phyloP scores from a whole-genome alignment of 768 basidiomycete species.

The Suillus sp. region DNA sequence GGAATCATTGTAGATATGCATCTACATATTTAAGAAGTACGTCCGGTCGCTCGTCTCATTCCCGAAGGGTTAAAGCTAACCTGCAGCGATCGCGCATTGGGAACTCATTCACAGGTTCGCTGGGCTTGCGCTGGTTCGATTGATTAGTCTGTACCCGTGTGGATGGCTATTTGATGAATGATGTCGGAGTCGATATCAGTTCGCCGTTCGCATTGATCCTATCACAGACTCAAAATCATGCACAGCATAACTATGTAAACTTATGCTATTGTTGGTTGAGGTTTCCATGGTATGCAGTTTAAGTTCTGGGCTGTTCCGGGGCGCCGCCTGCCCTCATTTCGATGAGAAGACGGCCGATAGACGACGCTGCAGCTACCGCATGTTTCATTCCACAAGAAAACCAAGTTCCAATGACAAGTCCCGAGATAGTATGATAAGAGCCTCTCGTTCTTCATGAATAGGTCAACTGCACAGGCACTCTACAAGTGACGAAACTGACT shows the following conservation, averaged over 20 bases:
- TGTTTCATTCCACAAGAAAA: constrained; percentile 34
- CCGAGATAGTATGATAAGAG: constrained; percentile 36
- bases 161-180: neutral
- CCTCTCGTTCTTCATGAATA: constrained; percentile 33
- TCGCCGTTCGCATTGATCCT: neutral
- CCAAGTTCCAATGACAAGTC: constrained; percentile 32
- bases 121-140: neutral
- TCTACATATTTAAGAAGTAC: neutral
- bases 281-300: neutral
- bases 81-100: neutral
- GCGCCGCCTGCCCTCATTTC: constrained; percentile 20
- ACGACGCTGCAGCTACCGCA: constrained; percentile 34
- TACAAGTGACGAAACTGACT: constrained; percentile 35
- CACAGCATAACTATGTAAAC: neutral
- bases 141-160: neutral
- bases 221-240: neutral
- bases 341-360: constrained; percentile 39
- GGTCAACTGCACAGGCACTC: constrained; percentile 26
- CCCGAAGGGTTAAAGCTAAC: neutral
- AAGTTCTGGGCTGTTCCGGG: neutral
- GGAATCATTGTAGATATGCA: neutral
- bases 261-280: neutral
- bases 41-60: neutral
- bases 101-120: neutral
- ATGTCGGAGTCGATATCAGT: neutral